Evolutionary conservation across 1,284 basidiomycete species (phyloP), one percentile per base, ranked within the genome.

Genomic region (Athelia sp.): DNA sequence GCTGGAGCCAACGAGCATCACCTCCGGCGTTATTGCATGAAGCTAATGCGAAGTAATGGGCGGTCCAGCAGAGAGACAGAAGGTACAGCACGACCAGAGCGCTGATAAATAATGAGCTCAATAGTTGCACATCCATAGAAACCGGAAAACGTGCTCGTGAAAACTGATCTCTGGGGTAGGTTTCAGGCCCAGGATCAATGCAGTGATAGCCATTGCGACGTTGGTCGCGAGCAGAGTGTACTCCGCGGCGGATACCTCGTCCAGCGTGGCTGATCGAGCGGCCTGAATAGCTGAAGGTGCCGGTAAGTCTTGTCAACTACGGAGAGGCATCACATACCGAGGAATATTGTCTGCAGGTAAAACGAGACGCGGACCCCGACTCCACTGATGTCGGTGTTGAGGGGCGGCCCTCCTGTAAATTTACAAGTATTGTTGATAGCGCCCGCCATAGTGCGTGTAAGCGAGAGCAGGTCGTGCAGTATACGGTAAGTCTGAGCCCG

Each of bases 211-310:
- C 56, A 62, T 56, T 9, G 59, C 60, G 15, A 61, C 56, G 44
- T 63, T 63, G 19, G 61, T 64, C n/a, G 53, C 54, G 19, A 64
- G 49, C 15, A 64, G 54, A 1, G 62, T 63, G 43, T 57, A 62
- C 9, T 63, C 47, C 1, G 61, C 52, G 10, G 57, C 55, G 18
- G 55, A 50, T 34, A 63, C 59, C 44, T 64, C 61, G 15, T 59
- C 54, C 10, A 56, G 46, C 4, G 50, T 53, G 3, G 44, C 43
- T 0, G 62, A 63, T 13, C 61, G 54, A 14, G 56, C 54, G 23
- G 56, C 57, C 24, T 60, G 51, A 51, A 52, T 52, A 26, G 58
- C 62, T 64, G 15, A 35, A 4, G 19, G 4, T 6, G n/a, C 4
- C 4, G 6, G 36, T 17, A 4, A 40, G 36, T n/a, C 8, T n/a